A percentile compares a stretch with the other conserved stretches of the same genome.
phyloP scores from a whole-genome alignment of 345 rosid genomes.

The Melaleuca alternifolia region DNA sequence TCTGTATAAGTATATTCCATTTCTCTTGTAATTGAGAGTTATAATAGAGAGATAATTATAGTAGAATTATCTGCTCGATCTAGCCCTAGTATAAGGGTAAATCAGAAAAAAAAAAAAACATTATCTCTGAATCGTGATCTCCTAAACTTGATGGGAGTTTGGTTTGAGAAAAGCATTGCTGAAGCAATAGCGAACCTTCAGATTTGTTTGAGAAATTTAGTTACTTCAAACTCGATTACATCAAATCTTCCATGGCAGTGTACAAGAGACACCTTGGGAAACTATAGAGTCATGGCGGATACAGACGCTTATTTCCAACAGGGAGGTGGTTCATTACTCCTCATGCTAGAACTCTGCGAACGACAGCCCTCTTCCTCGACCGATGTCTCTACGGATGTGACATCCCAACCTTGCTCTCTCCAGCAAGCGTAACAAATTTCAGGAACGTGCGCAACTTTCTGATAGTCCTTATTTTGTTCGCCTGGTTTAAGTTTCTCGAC shows the following conservation, averaged over 20 bases:
- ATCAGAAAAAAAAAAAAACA: no score
- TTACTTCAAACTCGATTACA: not conserved
- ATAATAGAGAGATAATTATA: no score
- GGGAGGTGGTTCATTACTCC: conserved; percentile 5
- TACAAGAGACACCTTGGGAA: not conserved
- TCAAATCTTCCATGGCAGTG: not conserved
- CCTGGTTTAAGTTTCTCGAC: conserved; percentile 10
- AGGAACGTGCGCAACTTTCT: conserved; percentile 14
- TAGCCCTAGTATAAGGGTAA: no score
- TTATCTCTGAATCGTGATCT: no score
- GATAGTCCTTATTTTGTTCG: conserved; percentile 6
- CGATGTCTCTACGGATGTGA: conserved; percentile 6
- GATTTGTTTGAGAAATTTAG: not conserved
- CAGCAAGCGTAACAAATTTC: conserved; percentile 15
- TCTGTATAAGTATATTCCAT: no score
- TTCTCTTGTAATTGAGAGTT: no score
- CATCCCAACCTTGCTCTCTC: conserved; percentile 24
- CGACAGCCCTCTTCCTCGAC: not conserved
- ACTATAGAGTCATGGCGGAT: not conserved
- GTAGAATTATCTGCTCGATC: no score
- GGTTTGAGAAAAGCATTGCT: not conserved
- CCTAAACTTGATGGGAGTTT: not conserved
- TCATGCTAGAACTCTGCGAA: not conserved
- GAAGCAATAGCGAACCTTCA: not conserved
- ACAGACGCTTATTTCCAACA: conserved; percentile 4